Evolutionary conservation across 2,329 filamentous ascomycete genomes (phyloP), one percentile per base, ranked within the genome.

Genomic region (Madurella fahalii): DNA sequence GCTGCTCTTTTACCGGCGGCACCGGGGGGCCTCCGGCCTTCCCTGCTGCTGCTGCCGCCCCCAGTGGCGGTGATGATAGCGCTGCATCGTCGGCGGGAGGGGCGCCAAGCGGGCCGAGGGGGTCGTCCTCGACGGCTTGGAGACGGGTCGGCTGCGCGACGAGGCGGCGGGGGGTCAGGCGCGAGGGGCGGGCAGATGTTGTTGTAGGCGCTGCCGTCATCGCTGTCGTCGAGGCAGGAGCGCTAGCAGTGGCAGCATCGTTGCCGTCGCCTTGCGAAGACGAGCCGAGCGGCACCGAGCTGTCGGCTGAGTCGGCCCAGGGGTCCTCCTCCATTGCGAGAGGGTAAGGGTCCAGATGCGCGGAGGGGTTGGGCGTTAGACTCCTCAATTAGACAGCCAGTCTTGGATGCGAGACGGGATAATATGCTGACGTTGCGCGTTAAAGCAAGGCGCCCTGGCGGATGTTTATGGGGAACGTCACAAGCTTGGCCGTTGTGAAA

Each of bases 61-160:
- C 25, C 25, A 25, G 25, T 7, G 25, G 18, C 8, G 40, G 16
- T 17, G 46, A 39, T 37, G 34, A 15, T 9, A 37, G 9, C 34
- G 34, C 34, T 4, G 34, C 34, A 42, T 40, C 20, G 40, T 49
- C 41, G 47, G 73, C 73, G 55, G 79, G 81, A 30, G 86, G 71
- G 51, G 85, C 86, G 55, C 89, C 89, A 49, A 95, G 76, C 18
- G 89, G 89, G 1, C 89, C 90, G 44, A 92, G 80, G 53, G 87
- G 86, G 60, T 85, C 81, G 67, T 91, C 87, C 42, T 86, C 82
- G 62, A 90, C 86, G 58, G 86, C 86, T 72, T 93, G 85, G 57
- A 93, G 85, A 51, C 84, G 86, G 45, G 89, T 91, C 31, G 87
- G 83, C 68, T 92, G 87, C 56, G 86, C 85, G 62, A 86, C 85